These are phyloP conservation scores for Musa beccarii DNA, from an alignment of 176 grass and related monocot genomes.

Conservation along the genomic window DNA sequence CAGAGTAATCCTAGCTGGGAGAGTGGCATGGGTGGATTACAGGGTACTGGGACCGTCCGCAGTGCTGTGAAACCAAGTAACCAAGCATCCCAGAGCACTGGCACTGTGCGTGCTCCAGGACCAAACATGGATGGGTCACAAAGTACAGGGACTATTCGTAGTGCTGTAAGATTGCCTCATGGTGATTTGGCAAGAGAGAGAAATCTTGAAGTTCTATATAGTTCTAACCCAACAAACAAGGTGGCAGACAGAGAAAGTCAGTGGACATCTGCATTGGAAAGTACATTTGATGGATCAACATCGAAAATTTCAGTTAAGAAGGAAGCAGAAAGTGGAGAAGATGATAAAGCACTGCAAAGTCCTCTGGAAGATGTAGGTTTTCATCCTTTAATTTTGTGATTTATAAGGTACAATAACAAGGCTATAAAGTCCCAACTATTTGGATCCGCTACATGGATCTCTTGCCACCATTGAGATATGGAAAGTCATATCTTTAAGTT, in stretches of 20 bases:
- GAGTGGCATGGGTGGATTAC: conserved; percentile 21
- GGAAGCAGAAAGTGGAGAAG: conserved; percentile 37
- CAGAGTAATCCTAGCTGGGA: conserved; percentile 38
- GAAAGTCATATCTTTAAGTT: too few species aligned
- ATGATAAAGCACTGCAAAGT: conserved; percentile 33
- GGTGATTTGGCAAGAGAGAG: conserved; percentile 40
- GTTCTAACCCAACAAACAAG: conserved; percentile 39
- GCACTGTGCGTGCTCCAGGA: neutral
- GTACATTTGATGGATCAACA: conserved; percentile 38
- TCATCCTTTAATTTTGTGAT: conserved; percentile 8
- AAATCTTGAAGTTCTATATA: conserved; percentile 35
- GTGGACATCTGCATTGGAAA: conserved; percentile 31
- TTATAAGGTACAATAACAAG: too few species aligned
- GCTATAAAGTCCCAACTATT: too few species aligned
- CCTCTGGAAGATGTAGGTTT: conserved; percentile 74
- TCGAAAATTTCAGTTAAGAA: conserved; percentile 30
- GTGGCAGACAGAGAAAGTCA: conserved; percentile 49
- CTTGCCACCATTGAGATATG: too few species aligned
- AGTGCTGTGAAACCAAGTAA: conserved; percentile 19
- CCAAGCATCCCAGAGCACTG: neutral
- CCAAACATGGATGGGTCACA: conserved; percentile 26
- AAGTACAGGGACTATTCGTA: conserved; percentile 68
- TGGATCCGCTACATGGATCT: too few species aligned
- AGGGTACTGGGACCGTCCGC: conserved; percentile 38
- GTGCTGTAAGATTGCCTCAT: conserved; percentile 39